Conservation (phyloP, 352 stramenopile species). For the Elongisporangium senticosum region DNA sequence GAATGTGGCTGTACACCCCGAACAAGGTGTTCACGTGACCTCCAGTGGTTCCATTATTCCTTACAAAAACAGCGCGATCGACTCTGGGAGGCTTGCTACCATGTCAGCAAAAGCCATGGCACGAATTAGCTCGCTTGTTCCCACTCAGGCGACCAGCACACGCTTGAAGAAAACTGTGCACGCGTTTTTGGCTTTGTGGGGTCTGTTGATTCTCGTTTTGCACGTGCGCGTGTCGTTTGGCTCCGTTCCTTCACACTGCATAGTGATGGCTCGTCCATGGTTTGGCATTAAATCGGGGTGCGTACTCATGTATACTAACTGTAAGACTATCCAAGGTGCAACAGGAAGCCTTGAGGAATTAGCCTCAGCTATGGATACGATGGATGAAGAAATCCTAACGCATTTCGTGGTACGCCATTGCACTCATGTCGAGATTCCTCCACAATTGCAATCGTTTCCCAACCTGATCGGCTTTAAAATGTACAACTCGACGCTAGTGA, state of each 20-base stretch:
- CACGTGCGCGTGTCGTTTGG: constrained; percentile 15
- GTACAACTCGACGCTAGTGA: constrained; percentile 24
- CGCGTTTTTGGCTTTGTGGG: constrained; percentile 20
- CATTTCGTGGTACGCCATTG: constrained; percentile 23
- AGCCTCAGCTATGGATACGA: constrained; percentile 5
- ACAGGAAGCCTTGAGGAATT: constrained; percentile 1
- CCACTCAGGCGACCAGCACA: neutral
- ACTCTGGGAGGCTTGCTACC: neutral
- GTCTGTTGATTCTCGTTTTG: constrained; percentile 18
- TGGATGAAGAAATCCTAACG: neutral
- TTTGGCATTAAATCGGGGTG: constrained; percentile 20
- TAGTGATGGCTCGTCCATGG: constrained; percentile 35
- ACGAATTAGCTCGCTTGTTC: neutral
- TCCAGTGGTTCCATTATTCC: no score
- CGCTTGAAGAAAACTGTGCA: constrained; percentile 1
- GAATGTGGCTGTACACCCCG: no score
- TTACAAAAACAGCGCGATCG: no score
- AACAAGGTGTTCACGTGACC: constrained; percentile 4
- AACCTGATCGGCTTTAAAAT: constrained; percentile 23
- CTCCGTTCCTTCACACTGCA: constrained; percentile 11
- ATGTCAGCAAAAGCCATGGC: neutral
- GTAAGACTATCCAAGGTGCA: constrained; percentile 4
- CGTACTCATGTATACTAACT: constrained; percentile 33
- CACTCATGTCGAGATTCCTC: constrained; percentile 19
- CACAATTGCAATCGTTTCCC: constrained; percentile 10